Base-by-base conservation (phyloP, 1,139 yeast genomes). In the Debaryomycetaceae sp. region DNA sequence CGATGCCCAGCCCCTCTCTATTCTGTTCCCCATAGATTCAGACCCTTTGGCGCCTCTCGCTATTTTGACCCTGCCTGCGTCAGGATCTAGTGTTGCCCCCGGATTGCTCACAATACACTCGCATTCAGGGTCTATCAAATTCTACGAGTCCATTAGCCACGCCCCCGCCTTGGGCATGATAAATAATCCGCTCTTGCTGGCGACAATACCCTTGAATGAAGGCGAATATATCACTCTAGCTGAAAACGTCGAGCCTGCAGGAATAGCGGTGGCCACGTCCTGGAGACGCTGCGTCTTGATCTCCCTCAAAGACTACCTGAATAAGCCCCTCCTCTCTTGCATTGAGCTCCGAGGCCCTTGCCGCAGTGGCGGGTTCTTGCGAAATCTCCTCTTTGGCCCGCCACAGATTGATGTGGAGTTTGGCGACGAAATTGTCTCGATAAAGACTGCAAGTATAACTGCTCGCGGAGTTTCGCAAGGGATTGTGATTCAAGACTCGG, bases 221-320 rank as follows among this genome's bases (percentile, higher is more conserved):
- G 68, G 71, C 18, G 93, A 82, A 45, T 52, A 53, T 28, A 60
- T 83, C 16, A 70, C 75, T 2, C 47, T 64, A 26, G 69, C 78
- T 2, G 71, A 74, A 35, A 73, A 71, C 37, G 65, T 77, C 12
- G 87, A 80, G 39, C 90, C 92, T 0, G 75, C 81, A 3, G 94
- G 95, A 1, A 56, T 85, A 5, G 61, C 78, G 1, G 49, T 81
- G 8, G 71, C 86, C 4, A 83, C 95, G 0, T 73, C 85, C 4
- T 62, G 71, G 42, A 85, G 83, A 23, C 58, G 92, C 36, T 71
- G 79, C 27, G 50, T 79, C 10, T 58, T 81, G 29, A 49, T 83
- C 4, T 62, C 79, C 0, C 58, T 85, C 23, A 66, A 82, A 37
- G 93, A 85, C 48, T 60, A 69, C 28, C 66, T 70, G 27, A 90